Base-by-base conservation (phyloP, 78 protist genomes). In the Guillardia theta region DNA sequence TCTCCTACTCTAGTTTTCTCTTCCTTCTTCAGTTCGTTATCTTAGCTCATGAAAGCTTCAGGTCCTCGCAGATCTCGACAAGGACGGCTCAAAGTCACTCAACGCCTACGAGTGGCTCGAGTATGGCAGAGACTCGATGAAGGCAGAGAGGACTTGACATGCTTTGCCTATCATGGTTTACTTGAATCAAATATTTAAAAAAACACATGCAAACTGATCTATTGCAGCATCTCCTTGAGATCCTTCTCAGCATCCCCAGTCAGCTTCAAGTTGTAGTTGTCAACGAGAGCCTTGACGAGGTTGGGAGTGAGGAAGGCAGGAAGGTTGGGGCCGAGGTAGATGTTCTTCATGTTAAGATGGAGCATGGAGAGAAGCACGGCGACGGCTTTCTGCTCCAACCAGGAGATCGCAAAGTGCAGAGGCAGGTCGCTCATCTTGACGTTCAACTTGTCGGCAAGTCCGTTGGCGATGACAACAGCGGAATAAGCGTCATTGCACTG, bases 381-480 rank as follows among this genome's bases (percentile, higher is more conserved):
- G 24, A 98, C 95, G 47, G 98, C 99, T 97, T 98, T 97, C 92
- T 97, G 98, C 92, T 97, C 98, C 92, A 97, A 96, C 98, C 99
- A 96, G 41, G 95, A 83, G 62, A 96, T 50, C 22, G 22, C 95
- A 45, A 92, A n/a, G 46, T 96, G 95, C 39, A 98, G 77, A 36
- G 98, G 98, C 37, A 97, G 95, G 70, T 92, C 96, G 48, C 93
- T 93, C 76, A 96, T 90, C 39, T 24, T 54, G 92, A 33, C 58
- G n/a, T 93, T 19, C 48, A 95, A 44, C 37, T 24, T 62, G 37
- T 46, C 93, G 4, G 58, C 93, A 33, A 98, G 95, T 22, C 97
- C 97, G 6, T 92, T 5, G 50, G 97, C 98, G 24, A 97, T 80
- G 83, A 94, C 45, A 64, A 98, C 95, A 53, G 98, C 98, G 18